These are phyloP conservation scores for Leishmania arabica DNA, from an alignment of 208 protist species.

Conservation along the genomic window DNA sequence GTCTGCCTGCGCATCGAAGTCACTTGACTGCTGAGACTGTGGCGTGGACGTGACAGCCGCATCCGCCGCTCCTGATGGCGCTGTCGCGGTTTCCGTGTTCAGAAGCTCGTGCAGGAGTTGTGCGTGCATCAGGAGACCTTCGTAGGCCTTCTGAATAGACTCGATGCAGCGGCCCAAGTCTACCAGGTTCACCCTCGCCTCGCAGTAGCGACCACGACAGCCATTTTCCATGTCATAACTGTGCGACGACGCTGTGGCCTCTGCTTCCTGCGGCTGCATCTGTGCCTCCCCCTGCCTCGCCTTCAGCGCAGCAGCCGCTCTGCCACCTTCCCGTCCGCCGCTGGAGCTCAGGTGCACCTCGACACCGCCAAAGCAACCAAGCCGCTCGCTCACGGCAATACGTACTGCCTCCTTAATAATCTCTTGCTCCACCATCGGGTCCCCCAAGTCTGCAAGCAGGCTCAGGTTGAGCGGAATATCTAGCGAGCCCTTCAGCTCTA, in stretches of 20 bases:
- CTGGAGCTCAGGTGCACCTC: constrained; percentile 37
- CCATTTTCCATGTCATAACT: not conserved
- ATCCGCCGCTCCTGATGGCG: not conserved
- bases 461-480: constrained; percentile 50
- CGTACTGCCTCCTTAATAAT: constrained; percentile 69
- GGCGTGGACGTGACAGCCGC: not conserved
- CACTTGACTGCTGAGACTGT: not conserved
- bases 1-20: constrained; percentile 2
- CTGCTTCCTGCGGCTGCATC: not conserved
- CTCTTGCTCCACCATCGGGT: constrained; percentile 59
- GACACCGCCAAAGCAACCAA: constrained; percentile 69
- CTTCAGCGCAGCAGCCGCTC: not conserved
- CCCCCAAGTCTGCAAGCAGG: constrained; percentile 55
- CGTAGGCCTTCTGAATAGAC: constrained; percentile 64
- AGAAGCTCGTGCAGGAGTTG: constrained; percentile 50
- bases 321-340: constrained; percentile 9
- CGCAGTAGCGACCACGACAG: constrained; percentile 10
- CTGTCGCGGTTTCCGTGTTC: not conserved
- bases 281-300: not conserved
- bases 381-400: constrained; percentile 63
- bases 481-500: constrained; percentile 54
- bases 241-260: not conserved
- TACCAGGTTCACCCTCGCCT: constrained; percentile 36
- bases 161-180: constrained; percentile 54
- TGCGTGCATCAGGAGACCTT: constrained; percentile 41